These are phyloP conservation scores for Epichloe coenophiala DNA, from an alignment of 2,329 filamentous ascomycete genomes.

Conservation along the genomic window DNA sequence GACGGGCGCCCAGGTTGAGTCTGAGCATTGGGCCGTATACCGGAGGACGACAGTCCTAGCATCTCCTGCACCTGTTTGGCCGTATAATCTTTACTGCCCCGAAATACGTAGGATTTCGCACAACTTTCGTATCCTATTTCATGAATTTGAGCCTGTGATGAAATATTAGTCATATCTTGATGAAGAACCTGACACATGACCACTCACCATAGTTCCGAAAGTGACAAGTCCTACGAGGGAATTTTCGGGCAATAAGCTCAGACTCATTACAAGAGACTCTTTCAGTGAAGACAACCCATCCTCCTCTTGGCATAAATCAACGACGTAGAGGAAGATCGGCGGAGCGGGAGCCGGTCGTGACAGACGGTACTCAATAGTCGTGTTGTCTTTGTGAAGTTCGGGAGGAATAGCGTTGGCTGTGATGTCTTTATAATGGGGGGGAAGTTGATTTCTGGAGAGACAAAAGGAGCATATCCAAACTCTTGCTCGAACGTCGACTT, in stretches of 20 bases:
- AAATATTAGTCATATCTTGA: neutral
- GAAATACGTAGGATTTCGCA: slow-evolving; percentile 96
- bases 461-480: slow-evolving; percentile 88
- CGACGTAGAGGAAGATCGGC: slow-evolving; percentile 76
- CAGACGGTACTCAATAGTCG: slow-evolving; percentile 80
- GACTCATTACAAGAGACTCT: slow-evolving; percentile 75
- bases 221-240: slow-evolving; percentile 74
- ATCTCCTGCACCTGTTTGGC: slow-evolving; percentile 99
- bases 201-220: slow-evolving; percentile 76
- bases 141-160: slow-evolving; percentile 66
- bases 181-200: neutral
- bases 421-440: slow-evolving; percentile 82
- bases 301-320: slow-evolving; percentile 80
- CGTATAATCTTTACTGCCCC: slow-evolving; percentile 94
- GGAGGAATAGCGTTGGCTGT: slow-evolving; percentile 70
- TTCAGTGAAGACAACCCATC: slow-evolving; percentile 72
- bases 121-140: slow-evolving; percentile 97
- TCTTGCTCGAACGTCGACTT: slow-evolving; percentile 70
- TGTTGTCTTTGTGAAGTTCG: slow-evolving; percentile 69
- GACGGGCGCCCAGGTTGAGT: slow-evolving; percentile 63
- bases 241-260: slow-evolving; percentile 69
- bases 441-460: slow-evolving; percentile 68
- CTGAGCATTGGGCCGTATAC: slow-evolving; percentile 61
- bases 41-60: slow-evolving; percentile 68
- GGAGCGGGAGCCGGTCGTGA: slow-evolving; percentile 72